Evolutionary conservation across 495 filamentous ascomycete genomes (phyloP).

Genomic region (Neurospora sp.): DNA sequence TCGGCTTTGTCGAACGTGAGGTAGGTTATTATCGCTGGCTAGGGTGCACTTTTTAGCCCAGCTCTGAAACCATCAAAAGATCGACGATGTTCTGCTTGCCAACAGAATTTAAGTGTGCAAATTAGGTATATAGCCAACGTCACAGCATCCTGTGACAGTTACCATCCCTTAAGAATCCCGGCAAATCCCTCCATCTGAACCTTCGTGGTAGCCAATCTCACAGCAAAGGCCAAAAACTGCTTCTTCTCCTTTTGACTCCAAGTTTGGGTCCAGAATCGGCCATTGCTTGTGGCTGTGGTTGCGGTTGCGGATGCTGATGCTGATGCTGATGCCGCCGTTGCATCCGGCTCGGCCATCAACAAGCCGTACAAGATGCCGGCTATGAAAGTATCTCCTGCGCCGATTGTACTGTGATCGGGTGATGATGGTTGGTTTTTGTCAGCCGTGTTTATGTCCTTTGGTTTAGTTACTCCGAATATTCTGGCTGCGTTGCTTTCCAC

Average conservation of each 20-base stretch:
- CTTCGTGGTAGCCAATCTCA: conserved; percentile 57
- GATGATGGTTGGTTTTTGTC: conserved; percentile 4
- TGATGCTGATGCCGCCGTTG: neutral
- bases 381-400: conserved; percentile 68
- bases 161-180: conserved; percentile 14
- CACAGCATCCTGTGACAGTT: too few species aligned
- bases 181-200: conserved; percentile 56
- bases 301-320: too few species aligned
- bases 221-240: conserved; percentile 44
- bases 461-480: neutral
- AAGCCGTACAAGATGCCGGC: conserved; percentile 59
- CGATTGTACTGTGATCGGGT: conserved; percentile 43
- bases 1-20: too few species aligned
- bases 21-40: too few species aligned
- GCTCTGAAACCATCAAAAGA: too few species aligned
- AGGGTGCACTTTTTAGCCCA: too few species aligned
- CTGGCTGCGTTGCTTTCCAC: neutral
- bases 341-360: conserved; percentile 15
- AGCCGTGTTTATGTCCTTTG: neutral
- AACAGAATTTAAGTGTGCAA: too few species aligned
- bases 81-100: too few species aligned
- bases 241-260: conserved; percentile 39
- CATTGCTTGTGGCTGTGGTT: neutral
- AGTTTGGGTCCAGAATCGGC: neutral
- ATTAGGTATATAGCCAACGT: too few species aligned